Evolutionary conservation across 208 protist species (phyloP), one percentile per base, ranked within the genome.

Genomic region (Crithidia brevicula): DNA sequence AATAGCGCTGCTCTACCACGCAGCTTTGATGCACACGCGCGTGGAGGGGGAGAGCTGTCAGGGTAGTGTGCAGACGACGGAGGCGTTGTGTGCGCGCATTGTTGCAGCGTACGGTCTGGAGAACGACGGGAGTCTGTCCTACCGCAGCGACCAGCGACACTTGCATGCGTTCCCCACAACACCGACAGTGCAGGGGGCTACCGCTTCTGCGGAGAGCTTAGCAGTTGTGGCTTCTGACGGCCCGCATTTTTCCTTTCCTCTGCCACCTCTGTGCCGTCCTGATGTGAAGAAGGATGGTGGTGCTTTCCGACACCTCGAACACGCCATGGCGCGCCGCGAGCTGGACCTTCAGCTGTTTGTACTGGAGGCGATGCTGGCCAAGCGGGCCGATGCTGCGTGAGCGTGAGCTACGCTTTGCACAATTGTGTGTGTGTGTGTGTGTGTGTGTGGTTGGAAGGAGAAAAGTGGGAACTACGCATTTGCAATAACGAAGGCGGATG

Each of bases 1-100:
- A 30, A 51, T 61, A 33, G 77, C 77, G 20, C 20, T 74, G 53
- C 22, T 82, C 2, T 77, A 77, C 57, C 64, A 73, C 62, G 23
- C 70, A 9, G 77, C 77, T 20, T 61, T 82, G 16, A 28, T 77
- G 42, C 62, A 49, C 42, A 16, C 50, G 23, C 11, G 42, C 1
- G 13, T 45, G 16, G 36, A 11, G 28, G 8, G 16, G 0, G 18
- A 1, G 9, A 28, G 43, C 18, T 28, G 16, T 2, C 16, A 36
- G n/a, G 15, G 13, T 1, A 7, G n/a, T n/a, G n/a, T 46, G 46
- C 52, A 49, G 43, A 27, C 10, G 22, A 38, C 61, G 9, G 74
- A 80, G 56, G 50, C 22, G 11, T 31, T 80, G 13, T 66, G 71
- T 27, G 63, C 71, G 4, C 42, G 28, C 4, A 51, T 77, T 22